Base-by-base conservation (phyloP, 2,329 filamentous ascomycete species). In the Cytospora chrysosperma region DNA sequence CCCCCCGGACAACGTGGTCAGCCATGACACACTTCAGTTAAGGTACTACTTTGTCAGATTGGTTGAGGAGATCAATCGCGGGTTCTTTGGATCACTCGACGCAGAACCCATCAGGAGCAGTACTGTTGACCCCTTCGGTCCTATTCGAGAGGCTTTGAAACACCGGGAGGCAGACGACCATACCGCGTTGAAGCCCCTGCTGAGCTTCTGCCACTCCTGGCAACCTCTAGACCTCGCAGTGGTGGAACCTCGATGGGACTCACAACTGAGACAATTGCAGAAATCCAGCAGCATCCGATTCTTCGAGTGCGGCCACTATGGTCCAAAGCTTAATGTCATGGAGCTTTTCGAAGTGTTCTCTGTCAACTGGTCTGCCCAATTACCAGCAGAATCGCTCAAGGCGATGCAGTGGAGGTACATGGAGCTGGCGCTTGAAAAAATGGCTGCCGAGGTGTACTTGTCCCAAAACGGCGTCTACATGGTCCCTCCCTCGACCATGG, bases 401-500 rank as follows among this genome's bases (percentile, higher is more conserved):
- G 28, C 51, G 28, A 40, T 43, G 13, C 62, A 62, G 8, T 65
- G 62, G 65, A 61, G 63, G 26, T 47, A 54, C 34, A 65, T 67
- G 53, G 51, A 65, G 26, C 19, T 54, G 43, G 56, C 59, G 7
- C 60, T 67, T 27, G 59, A 67, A 30, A 59, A 52, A 26, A 62
- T 65, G 56, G 65, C 65, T 32, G 56, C 59, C 43, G 65, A 67
- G 9, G 56, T 61, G 40, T 65, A 57, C 21, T 24, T 67, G 30
- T 67, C 65, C 8, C 56, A 53, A 30, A 61, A 30, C 47, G 56
- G 59, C 15, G 17, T 65, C 26, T 64, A 27, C 32, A 56, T 52
- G 47, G 40, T 52, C 21, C 54, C 64, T 10, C 53, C 47, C n/a
- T 28, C 50, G 10, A 58, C 54, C 12, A 34, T 61, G 10, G 61